Percentiles rank a stretch among this genome's conserved stretches.
These are phyloP conservation scores for Euryodendron excelsum DNA, from an alignment of 148 eudicot genomes.

Conservation along the genomic window DNA sequence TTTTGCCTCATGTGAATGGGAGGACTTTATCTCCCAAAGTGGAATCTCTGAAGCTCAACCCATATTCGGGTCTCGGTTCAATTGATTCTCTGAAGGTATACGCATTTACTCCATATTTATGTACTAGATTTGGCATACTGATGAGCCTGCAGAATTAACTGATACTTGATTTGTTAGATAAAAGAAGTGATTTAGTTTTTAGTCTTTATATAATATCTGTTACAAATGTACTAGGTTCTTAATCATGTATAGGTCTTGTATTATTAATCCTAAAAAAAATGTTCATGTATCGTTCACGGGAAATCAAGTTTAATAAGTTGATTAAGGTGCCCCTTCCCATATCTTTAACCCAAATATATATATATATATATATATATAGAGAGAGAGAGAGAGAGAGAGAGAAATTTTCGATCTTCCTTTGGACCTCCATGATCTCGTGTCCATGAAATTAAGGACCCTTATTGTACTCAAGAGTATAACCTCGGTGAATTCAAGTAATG, in stretches of 20 bases:
- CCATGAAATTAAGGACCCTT: neutral
- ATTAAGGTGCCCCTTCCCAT: neutral
- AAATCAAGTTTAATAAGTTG: neutral
- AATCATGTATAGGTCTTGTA: neutral
- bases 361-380: too few relatives aligned
- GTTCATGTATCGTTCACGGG: neutral
- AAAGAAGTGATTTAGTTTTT: neutral
- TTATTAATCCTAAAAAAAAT: neutral
- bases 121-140: neutral
- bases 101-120: neutral
- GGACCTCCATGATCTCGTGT: too few relatives aligned
- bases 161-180: neutral
- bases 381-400: too few relatives aligned
- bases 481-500: too few relatives aligned
- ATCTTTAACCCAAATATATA: neutral
- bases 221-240: neutral
- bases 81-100: constrained; percentile 55
- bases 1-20: constrained; percentile 27
- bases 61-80: constrained; percentile 29
- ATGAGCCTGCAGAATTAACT: neutral
- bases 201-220: neutral
- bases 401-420: too few relatives aligned
- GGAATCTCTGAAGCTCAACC: constrained; percentile 33
- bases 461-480: neutral
- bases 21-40: constrained; percentile 22